These are phyloP conservation scores for Trichoderma arundinaceum DNA, from an alignment of 2,329 filamentous ascomycete species.

Conservation along the genomic window DNA sequence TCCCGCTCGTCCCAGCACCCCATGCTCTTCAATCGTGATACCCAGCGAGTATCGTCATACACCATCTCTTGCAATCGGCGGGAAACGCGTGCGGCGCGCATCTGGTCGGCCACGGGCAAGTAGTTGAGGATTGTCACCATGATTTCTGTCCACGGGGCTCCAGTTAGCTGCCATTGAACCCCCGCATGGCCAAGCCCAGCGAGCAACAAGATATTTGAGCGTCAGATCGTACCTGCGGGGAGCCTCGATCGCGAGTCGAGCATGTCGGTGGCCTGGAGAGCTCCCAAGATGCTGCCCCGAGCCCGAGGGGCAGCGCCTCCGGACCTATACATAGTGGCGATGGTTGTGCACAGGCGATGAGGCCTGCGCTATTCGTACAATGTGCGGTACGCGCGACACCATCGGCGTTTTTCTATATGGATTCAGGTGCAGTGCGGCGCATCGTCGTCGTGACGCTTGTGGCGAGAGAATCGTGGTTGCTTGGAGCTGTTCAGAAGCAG, in stretches of 20 bases:
- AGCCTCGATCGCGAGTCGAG: constrained; percentile 77
- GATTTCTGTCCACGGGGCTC: constrained; percentile 65
- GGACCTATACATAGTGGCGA: constrained; percentile 50
- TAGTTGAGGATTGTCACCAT: constrained; percentile 88
- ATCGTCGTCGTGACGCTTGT: constrained; percentile 20
- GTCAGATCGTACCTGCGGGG: constrained; percentile 69
- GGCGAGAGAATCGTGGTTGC: not conserved
- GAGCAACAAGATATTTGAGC: not conserved
- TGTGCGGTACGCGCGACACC: constrained; percentile 11
- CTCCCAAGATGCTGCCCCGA: constrained; percentile 68
- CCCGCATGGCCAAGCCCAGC: not conserved
- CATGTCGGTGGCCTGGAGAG: constrained; percentile 81
- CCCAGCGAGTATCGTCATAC: constrained; percentile 96
- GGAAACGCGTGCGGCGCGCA: constrained; percentile 83
- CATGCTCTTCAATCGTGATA: constrained; percentile 83
- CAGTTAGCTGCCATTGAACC: constrained; percentile 24
- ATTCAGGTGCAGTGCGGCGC: constrained; percentile 12
- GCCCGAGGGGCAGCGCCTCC: constrained; percentile 43
- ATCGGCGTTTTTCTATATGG: constrained; percentile 19
- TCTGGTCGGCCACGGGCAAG: constrained; percentile 81
- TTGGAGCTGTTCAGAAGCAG: constrained; percentile 7
- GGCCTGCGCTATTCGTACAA: constrained; percentile 28
- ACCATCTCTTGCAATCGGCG: constrained; percentile 95
- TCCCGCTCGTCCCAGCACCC: constrained; percentile 90
- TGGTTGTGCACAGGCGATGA: constrained; percentile 25